A percentile compares a stretch with the other conserved stretches of the same genome.
These are phyloP conservation scores for Pseudocercospora pini-densiflorae DNA, from an alignment of 2,329 filamentous ascomycete genomes.

Conservation along the genomic window DNA sequence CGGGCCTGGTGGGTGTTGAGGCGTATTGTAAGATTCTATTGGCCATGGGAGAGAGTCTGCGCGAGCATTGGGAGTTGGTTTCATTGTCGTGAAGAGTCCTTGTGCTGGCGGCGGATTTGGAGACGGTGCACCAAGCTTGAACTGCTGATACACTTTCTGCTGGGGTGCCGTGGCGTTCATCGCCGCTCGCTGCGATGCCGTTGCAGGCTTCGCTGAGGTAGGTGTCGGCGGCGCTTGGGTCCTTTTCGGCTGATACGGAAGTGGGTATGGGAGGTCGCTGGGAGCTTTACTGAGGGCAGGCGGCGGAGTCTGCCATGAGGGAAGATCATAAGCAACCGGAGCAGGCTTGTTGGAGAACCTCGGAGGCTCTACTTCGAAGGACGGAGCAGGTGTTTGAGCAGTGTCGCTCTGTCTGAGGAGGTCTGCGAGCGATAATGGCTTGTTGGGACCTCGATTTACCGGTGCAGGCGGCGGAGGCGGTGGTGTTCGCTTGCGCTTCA, in stretches of 20 bases:
- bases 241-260: conserved; percentile 30
- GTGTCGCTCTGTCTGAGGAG: conserved; percentile 34
- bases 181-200: neutral
- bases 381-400: conserved; percentile 21
- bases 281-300: conserved; percentile 16
- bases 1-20: conserved; percentile 1
- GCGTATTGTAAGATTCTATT: conserved; percentile 7
- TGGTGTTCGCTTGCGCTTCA: conserved; percentile 29
- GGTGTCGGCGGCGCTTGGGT: neutral
- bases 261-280: conserved; percentile 24
- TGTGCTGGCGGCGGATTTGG: conserved; percentile 17
- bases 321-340: conserved; percentile 33
- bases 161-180: conserved; percentile 10
- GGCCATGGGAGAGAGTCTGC: conserved; percentile 5
- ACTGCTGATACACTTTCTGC: conserved; percentile 9
- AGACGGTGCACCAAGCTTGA: neutral
- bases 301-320: conserved; percentile 35
- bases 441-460: conserved; percentile 11
- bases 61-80: conserved; percentile 14
- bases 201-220: neutral
- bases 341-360: conserved; percentile 15
- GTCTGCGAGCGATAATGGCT: conserved; percentile 35
- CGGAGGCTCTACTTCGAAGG: conserved; percentile 2
- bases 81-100: conserved; percentile 34
- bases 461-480: conserved; percentile 9